Base-by-base conservation (phyloP, 805 yeast species). In the Ogataea allantospora region DNA sequence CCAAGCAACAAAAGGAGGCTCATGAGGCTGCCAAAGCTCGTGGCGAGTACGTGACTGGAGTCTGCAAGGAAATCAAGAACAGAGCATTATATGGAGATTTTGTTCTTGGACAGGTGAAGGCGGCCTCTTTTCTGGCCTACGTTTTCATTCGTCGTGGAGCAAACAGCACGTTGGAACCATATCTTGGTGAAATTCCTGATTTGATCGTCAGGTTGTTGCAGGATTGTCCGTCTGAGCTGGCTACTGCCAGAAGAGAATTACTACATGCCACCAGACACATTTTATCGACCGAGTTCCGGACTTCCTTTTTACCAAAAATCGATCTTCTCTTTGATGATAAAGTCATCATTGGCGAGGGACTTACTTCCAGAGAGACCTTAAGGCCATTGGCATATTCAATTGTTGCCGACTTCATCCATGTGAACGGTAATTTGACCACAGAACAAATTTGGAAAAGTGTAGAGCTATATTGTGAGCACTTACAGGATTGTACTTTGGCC, bases 261-360 rank as follows among this genome's bases (percentile, higher is more conserved):
- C 66, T 93, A 21, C 98, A 93, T 47, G 96, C 97, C 0, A 86
- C 95, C 3, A 73, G 98, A 53, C 99, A 93, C 54, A 88, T 93
- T n/a, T 65, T 93, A 33, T 84, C 95, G 3, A 93, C 98, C 0
- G 88, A 88, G 15, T 87, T 87, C 59, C 73, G 95, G 43, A 68
- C 77, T 2, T 73, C 86, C 29, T 93, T 93, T 58, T 70, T 89
- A 33, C 87, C 96, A 2, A 87, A 89, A 53, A 76, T 93, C 37
- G 95, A 88, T 53, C 62, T 86, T 33, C 67, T 93, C 32, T 84
- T 93, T 48, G 89, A 91, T 58, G 96, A 89, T 50, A 75, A 78
- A 46, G 88, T 93, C 2, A 68, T 95, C 35, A 78, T 95, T 36
- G 98, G 99, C 20, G 88, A 84, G 47, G 98, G 98, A 0, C 73